Evolutionary conservation across 805 yeast species (phyloP).

Genomic region (Candida odintsovae): DNA sequence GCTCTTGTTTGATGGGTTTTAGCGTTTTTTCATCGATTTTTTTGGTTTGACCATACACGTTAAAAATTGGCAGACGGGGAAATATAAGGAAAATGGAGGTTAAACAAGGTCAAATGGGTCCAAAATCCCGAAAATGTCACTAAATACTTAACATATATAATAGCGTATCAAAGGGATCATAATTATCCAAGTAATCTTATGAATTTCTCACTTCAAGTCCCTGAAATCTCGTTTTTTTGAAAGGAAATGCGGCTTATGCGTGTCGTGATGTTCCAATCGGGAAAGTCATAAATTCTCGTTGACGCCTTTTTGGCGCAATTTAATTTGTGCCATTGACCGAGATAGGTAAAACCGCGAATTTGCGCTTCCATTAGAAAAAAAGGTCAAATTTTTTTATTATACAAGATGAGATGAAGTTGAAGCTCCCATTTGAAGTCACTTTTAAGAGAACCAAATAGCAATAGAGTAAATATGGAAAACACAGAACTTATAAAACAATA

Average conservation of each 20-base stretch:
- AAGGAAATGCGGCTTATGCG: not conserved
- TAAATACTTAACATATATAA: no score
- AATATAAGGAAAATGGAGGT: not conserved
- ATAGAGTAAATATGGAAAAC: constrained; percentile 36
- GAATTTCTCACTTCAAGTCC: no score
- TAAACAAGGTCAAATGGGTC: not conserved
- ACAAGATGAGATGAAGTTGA: not conserved
- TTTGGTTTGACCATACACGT: not conserved
- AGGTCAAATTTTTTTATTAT: not conserved
- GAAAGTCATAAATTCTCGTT: not conserved
- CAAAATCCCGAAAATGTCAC: no score
- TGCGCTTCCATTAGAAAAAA: not conserved
- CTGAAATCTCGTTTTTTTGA: not conserved
- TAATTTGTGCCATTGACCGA: not conserved
- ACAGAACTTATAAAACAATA: constrained; percentile 36
- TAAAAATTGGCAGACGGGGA: not conserved
- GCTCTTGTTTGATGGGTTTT: not conserved
- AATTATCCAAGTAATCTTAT: no score
- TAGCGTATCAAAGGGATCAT: no score
- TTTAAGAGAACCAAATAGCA: not conserved
- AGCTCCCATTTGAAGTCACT: no score
- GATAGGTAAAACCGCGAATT: not conserved
- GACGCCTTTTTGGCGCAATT: not conserved
- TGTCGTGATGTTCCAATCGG: not conserved
- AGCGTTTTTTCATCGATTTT: not conserved